A percentile compares a stretch with the other conserved stretches of the same genome.
Conservation (phyloP, 257 asterid species). For the Coffea eugenioides region DNA sequence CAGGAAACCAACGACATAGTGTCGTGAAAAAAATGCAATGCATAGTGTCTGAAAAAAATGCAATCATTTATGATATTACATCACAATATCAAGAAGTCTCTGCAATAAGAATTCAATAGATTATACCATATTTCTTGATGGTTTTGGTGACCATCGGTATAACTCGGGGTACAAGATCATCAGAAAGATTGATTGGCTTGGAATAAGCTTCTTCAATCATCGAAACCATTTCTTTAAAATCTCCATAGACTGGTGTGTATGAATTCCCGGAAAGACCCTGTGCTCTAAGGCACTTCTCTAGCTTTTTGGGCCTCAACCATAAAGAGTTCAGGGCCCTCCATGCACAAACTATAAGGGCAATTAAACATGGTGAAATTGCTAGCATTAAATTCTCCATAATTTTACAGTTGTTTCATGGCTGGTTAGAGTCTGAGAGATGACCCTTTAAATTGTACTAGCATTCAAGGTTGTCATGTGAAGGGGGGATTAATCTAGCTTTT, state of each 20-base stretch:
- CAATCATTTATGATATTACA: neutral
- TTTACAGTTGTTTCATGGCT: neutral
- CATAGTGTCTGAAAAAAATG: neutral
- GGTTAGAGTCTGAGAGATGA: too few species aligned
- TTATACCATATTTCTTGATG: slow-evolving; percentile 15
- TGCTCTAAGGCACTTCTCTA: slow-evolving; percentile 18
- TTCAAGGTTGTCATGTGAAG: too few species aligned
- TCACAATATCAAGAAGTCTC: too few species aligned
- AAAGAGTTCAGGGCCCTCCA: neutral
- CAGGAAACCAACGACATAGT: too few species aligned
- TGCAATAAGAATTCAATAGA: neutral
- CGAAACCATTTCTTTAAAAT: slow-evolving; percentile 14
- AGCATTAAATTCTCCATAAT: neutral
- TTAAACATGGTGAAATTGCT: neutral
- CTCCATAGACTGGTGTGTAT: slow-evolving; percentile 19
- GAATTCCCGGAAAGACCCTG: slow-evolving; percentile 23
- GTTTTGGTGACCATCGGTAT: slow-evolving; percentile 12
- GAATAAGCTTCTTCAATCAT: slow-evolving; percentile 18
- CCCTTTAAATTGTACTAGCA: too few species aligned
- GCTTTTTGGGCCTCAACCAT: slow-evolving; percentile 21
- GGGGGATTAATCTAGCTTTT: too few species aligned
- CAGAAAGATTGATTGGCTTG: slow-evolving; percentile 24
- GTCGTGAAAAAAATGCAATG: neutral
- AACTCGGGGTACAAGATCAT: slow-evolving; percentile 22
- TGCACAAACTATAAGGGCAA: slow-evolving; percentile 8